Evolutionary conservation across 2,329 filamentous ascomycete genomes (phyloP).

Genomic region (Apiospora pterosperma): DNA sequence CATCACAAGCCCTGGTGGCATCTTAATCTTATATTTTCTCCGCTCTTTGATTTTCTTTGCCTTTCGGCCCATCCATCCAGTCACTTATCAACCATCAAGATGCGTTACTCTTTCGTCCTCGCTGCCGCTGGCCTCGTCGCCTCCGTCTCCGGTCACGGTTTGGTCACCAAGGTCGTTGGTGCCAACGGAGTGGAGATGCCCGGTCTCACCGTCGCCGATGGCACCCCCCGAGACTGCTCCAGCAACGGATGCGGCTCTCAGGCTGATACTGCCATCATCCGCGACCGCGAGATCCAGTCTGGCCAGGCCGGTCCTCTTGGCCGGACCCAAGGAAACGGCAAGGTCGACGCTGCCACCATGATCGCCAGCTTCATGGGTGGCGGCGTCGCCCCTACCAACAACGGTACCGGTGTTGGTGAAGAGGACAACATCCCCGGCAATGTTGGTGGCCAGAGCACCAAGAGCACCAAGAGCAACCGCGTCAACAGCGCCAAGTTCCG

Average conservation of each 20-base stretch:
- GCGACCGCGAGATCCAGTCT: slow-evolving; percentile 53
- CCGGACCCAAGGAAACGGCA: slow-evolving; percentile 57
- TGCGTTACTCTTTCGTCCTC: slow-evolving; percentile 25
- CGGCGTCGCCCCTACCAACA: slow-evolving; percentile 33
- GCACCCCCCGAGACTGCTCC: slow-evolving; percentile 65
- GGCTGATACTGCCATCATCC: slow-evolving; percentile 68
- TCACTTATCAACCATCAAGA: slow-evolving; percentile 15
- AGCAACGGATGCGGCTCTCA: slow-evolving; percentile 61
- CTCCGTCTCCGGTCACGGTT: slow-evolving; percentile 23
- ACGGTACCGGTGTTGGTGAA: slow-evolving; percentile 37
- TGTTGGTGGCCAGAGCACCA: slow-evolving; percentile 7
- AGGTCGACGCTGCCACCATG: slow-evolving; percentile 54
- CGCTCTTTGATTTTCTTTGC: slow-evolving; percentile 2
- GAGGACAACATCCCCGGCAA: slow-evolving; percentile 37
- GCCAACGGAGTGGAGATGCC: slow-evolving; percentile 30
- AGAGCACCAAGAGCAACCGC: slow-evolving; percentile 14
- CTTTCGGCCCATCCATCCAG: not conserved
- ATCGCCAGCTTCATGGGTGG: slow-evolving; percentile 58
- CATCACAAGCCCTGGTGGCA: slow-evolving; percentile 26
- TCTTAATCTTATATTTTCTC: slow-evolving; percentile 9
- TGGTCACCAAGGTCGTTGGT: slow-evolving; percentile 27
- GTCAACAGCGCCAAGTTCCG: slow-evolving; percentile 20
- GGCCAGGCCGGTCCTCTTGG: slow-evolving; percentile 58
- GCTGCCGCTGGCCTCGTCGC: slow-evolving; percentile 23
- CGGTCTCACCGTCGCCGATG: slow-evolving; percentile 49